Evolutionary conservation across 2,329 filamentous ascomycete species (phyloP), one percentile per base, ranked within the genome.

Genomic region (Pseudogymnoascus sp.): DNA sequence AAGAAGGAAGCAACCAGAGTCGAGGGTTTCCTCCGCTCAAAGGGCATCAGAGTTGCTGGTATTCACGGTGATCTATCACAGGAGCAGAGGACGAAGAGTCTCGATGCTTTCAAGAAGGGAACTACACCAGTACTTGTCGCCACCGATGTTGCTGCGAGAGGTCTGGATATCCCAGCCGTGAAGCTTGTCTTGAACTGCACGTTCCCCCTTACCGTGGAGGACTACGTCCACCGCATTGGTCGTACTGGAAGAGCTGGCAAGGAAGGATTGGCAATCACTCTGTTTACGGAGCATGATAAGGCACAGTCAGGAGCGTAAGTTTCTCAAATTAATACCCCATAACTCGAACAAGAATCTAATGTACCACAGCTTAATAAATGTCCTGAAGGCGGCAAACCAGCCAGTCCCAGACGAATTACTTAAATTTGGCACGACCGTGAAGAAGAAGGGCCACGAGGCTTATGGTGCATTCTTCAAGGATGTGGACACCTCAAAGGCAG

Each of bases 391-490:
- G n/a, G 93, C 95, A 23, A 91, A 91, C 68, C 95, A 99, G 77
- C 83, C 87, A 11, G 91, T 99, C 0, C 95, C 95, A 2, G 91
- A 96, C 46, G 89, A 91, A 26, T 80, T 99, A 38, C 81, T 97
- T 75, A 97, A 96, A 78, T 99, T 97, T 70, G 95, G 95, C 71
- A 96, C 92, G 21, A 97, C 93, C 0, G 95, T 99, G 61, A 99
- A 97, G 86, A 97, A 96, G 86, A 97, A 97, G 91, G 85, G 87
- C 59, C 95, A 99, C 78, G 90, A 92, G 72, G 89, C 90, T 59
- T 99, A 97, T 73, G 95, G 95, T 64, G 91, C 92, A 33, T 97
- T 97, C 75, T 96, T 90, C 82, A 96, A 95, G 77, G 91, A 97
- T 70, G 87, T 90, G 7, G 89, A 91, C 70, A 88, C 88, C 75